These are phyloP conservation scores for Lupinus albus DNA, from an alignment of 306 rosid species.

Conservation along the genomic window DNA sequence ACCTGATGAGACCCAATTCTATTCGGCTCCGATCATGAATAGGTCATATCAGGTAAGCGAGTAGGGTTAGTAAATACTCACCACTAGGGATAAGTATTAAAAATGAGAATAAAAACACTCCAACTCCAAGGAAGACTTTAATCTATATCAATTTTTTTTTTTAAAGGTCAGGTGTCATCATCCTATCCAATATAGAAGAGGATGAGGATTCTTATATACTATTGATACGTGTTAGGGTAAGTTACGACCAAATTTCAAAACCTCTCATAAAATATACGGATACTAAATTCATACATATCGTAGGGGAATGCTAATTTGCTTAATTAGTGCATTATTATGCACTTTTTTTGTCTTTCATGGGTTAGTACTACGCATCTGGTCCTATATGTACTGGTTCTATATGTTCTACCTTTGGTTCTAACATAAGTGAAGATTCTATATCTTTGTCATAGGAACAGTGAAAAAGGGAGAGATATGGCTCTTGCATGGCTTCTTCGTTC, in stretches of 20 bases:
- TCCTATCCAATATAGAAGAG: too few relatives aligned
- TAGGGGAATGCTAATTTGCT: constrained; percentile 34
- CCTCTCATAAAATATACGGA: neutral
- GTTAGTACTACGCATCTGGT: neutral
- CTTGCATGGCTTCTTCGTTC: constrained; percentile 56
- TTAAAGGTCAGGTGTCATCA: too few relatives aligned
- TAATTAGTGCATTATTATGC: constrained; percentile 32
- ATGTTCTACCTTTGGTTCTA: constrained; percentile 26
- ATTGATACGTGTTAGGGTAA: neutral
- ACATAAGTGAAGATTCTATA: neutral
- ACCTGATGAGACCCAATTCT: too few relatives aligned
- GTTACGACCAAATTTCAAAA: neutral
- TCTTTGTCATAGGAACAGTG: constrained; percentile 4
- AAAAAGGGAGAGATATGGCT: constrained; percentile 37
- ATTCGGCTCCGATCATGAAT: too few relatives aligned
- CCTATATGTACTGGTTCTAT: constrained; percentile 34
- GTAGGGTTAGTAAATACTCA: too few relatives aligned
- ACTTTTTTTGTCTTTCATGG: constrained; percentile 35
- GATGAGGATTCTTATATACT: too few relatives aligned
- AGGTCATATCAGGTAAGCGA: too few relatives aligned
- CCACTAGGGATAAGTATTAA: too few relatives aligned
- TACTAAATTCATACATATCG: constrained; percentile 18
- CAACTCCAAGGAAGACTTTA: constrained; percentile 8
- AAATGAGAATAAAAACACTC: constrained; percentile 26
- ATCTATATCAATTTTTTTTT: too few relatives aligned